A percentile compares a stretch with the other conserved stretches of the same genome.
Conservation (phyloP, 1,284 basidiomycete species). For the Sutorius eximius region DNA sequence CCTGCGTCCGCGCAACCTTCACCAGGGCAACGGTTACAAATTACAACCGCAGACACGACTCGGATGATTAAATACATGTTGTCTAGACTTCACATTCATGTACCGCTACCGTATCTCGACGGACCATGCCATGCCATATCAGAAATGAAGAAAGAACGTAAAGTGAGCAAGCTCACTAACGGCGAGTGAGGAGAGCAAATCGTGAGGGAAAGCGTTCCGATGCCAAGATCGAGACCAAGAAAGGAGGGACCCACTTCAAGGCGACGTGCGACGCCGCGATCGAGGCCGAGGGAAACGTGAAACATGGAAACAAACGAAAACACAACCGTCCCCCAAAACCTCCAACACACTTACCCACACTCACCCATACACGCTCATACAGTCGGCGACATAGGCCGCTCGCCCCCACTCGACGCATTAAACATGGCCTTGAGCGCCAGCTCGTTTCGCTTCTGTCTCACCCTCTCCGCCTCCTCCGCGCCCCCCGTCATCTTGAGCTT, state of each 20-base stretch:
- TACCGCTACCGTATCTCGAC: too few relatives aligned
- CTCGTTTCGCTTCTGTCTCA: constrained; percentile 82
- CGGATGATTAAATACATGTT: too few relatives aligned
- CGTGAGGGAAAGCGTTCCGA: too few relatives aligned
- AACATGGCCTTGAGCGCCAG: constrained; percentile 88
- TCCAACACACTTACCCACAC: background rate
- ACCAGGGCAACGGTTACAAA: too few relatives aligned
- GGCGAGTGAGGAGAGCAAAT: too few relatives aligned
- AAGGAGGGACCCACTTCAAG: background rate
- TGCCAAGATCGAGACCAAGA: background rate
- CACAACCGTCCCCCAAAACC: constrained; percentile 3
- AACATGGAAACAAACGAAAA: constrained; percentile 4
- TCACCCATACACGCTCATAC: background rate
- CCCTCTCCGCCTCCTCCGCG: constrained; percentile 85
- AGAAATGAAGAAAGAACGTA: too few relatives aligned
- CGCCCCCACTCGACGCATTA: constrained; percentile 33
- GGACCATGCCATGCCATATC: too few relatives aligned
- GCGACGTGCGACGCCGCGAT: background rate
- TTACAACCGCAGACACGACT: too few relatives aligned
- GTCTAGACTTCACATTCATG: too few relatives aligned
- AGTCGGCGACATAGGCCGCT: constrained; percentile 11
- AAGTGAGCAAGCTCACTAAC: too few relatives aligned
- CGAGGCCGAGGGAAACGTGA: background rate
- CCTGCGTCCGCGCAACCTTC: too few relatives aligned
- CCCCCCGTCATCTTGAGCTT: constrained; percentile 94